Evolutionary conservation across 495 filamentous ascomycete genomes (phyloP), one percentile per base, ranked within the genome.

Genomic region (Copromyces sp.): DNA sequence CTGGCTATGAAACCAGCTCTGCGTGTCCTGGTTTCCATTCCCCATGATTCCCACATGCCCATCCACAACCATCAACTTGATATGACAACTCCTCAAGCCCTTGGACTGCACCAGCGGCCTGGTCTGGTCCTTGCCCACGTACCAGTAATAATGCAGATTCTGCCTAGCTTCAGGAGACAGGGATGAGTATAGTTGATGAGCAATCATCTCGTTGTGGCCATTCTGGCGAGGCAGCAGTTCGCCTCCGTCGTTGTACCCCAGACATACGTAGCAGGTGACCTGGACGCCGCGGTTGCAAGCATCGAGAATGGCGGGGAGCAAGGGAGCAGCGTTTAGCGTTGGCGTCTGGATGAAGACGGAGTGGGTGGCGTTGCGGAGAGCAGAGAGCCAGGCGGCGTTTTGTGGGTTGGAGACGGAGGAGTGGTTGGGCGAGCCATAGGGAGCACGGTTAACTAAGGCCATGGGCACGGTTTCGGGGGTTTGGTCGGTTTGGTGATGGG

Each of bases 11-110:
- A 84, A 93, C 88, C 89, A 94, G 72, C 85, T 88, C 82, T 94
- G 92, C n/a, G 92, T 93, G 71, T 94, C 92, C 76, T 92, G 88
- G 77, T 94, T 94, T 1, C 92, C 92, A 74, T 88, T 92, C 7
- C 91, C 91, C 82, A 90, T 86, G 68, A 94, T 89, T 14, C 86
- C 90, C 73, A 94, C 81, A 61, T 81, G 83, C 45, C 86, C 88
- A 77, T 94, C 92, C 5, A 89, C 87, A 70, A 94, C 88, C 81
- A 94, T 87, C 68, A 94, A 80, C 78, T 94, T 94, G 78, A 93
- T 82, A 77, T 94, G 91, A 77, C 91, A 93, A 76, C 85, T 88
- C 3, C 92, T 85, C 38, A 84, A 81, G 77, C 91, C 90, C 76
- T 85, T 86, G 11, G 79, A 81, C 39, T 90, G 88, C 41, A 88